phyloP scores from a whole-genome alignment of 1,139 yeast species.

The Nakaseomyces sp. region DNA sequence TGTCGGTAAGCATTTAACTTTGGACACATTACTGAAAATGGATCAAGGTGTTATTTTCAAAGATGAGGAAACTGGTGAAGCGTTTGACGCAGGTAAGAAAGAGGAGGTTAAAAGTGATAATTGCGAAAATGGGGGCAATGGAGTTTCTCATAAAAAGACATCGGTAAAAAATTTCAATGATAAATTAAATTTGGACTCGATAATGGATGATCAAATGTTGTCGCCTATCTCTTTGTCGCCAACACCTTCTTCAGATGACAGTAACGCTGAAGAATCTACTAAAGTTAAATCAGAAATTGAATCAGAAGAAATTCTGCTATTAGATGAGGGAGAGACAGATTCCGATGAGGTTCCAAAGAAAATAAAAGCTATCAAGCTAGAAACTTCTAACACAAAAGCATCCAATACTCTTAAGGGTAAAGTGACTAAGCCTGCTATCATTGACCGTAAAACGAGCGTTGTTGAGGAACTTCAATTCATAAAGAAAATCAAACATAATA shows the following conservation, averaged over 20 bases:
- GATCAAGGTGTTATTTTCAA: not conserved
- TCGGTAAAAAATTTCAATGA: not conserved
- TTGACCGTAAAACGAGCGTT: too few relatives aligned
- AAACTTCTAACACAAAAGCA: too few relatives aligned
- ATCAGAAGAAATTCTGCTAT: not conserved
- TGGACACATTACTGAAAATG: conserved; percentile 3
- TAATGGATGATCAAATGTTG: conserved; percentile 8
- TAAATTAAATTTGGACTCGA: conserved; percentile 7
- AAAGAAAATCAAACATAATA: too few relatives aligned
- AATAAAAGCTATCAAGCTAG: too few relatives aligned
- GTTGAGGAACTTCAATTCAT: not conserved
- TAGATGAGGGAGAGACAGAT: not conserved
- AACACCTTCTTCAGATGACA: conserved; percentile 7
- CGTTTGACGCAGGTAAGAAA: not conserved
- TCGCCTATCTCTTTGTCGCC: conserved; percentile 22
- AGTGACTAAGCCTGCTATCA: too few relatives aligned
- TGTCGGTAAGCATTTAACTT: conserved; percentile 1
- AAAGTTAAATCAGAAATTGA: conserved; percentile 1
- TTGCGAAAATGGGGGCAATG: not conserved
- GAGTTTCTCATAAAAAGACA: not conserved
- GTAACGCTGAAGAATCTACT: conserved; percentile 6
- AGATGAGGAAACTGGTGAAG: not conserved
- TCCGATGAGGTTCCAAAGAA: not conserved
- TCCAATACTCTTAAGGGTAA: too few relatives aligned
- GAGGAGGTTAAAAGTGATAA: not conserved